phyloP scores from a whole-genome alignment of 2,329 filamentous ascomycete species.

The Tolypocladium amazonense region DNA sequence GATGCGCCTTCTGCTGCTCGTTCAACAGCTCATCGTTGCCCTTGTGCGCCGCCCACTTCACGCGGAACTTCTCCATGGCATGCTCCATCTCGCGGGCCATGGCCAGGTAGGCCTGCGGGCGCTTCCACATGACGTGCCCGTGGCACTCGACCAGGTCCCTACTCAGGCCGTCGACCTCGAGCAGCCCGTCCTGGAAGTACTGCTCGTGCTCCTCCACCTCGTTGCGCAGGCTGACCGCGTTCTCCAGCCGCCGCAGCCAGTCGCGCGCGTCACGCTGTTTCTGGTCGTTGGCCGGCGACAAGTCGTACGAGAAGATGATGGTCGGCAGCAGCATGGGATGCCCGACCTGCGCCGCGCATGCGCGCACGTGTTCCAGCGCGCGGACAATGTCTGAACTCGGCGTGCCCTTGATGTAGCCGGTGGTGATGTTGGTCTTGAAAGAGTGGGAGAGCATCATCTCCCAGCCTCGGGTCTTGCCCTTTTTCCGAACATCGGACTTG shows the following conservation, averaged over 20 bases:
- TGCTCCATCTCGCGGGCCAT: conserved; percentile 37
- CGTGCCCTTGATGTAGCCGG: conserved; percentile 52
- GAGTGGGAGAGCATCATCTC: conserved; percentile 52
- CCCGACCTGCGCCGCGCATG: conserved; percentile 36
- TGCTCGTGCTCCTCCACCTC: conserved; percentile 46
- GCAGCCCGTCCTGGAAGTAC: conserved; percentile 39
- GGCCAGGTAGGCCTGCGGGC: conserved; percentile 49
- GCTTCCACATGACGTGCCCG: conserved; percentile 51
- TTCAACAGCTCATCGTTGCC: conserved; percentile 6
- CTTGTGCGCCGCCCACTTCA: conserved; percentile 10
- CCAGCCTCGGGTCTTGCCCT: conserved; percentile 52
- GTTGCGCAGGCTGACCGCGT: conserved; percentile 49
- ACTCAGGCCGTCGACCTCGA: conserved; percentile 51
- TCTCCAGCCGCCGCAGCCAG: conserved; percentile 50
- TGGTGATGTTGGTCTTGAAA: conserved; percentile 43
- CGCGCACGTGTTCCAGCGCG: conserved; percentile 37
- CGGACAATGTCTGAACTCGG: conserved; percentile 41
- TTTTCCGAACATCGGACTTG: conserved; percentile 57
- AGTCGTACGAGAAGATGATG: conserved; percentile 48
- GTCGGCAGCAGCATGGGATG: conserved; percentile 50
- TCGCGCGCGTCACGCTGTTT: conserved; percentile 53
- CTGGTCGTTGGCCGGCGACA: conserved; percentile 44
- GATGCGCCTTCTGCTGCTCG: conserved; percentile 16
- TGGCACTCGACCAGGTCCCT: conserved; percentile 54
- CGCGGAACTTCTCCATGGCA: conserved; percentile 34